Conservation (phyloP, 139 green algal genomes). For the Closterium sp. region DNA sequence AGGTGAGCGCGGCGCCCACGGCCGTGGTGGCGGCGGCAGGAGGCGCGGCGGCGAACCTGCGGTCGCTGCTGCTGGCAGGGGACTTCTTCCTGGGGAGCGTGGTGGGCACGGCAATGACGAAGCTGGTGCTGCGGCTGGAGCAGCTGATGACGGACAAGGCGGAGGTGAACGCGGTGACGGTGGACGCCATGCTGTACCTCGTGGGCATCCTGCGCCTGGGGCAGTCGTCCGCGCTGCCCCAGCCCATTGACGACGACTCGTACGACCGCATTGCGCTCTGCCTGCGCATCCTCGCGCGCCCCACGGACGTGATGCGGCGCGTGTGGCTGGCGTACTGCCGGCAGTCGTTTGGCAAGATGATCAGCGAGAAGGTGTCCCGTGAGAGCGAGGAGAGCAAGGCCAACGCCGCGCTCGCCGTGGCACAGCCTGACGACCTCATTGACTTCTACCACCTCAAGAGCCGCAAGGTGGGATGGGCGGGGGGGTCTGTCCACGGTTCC, state of each 20-base stretch:
- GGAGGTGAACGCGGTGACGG: slow-evolving; percentile 24
- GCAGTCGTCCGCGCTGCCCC: slow-evolving; percentile 51
- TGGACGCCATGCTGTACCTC: slow-evolving; percentile 76
- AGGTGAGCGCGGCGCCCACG: not conserved
- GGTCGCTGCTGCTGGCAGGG: slow-evolving; percentile 72
- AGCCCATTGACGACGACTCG: slow-evolving; percentile 78
- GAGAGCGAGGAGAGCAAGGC: slow-evolving; percentile 70
- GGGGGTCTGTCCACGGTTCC: not conserved
- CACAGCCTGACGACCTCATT: slow-evolving; percentile 81
- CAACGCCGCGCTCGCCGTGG: slow-evolving; percentile 45
- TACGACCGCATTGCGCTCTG: slow-evolving; percentile 78
- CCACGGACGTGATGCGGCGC: slow-evolving; percentile 31
- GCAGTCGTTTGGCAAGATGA: slow-evolving; percentile 74
- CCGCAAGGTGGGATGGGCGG: slow-evolving; percentile 57
- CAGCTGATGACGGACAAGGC: slow-evolving; percentile 42
- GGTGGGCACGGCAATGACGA: slow-evolving; percentile 74
- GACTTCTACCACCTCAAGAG: slow-evolving; percentile 84
- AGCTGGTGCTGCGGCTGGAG: slow-evolving; percentile 85
- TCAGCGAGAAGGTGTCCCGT: slow-evolving; percentile 59
- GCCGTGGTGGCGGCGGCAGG: slow-evolving; percentile 53
- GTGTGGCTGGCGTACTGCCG: slow-evolving; percentile 84
- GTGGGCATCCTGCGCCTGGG: slow-evolving; percentile 83
- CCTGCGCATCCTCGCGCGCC: slow-evolving; percentile 64
- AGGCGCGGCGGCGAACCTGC: slow-evolving; percentile 57
- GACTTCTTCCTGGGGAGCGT: slow-evolving; percentile 94